Evolutionary conservation across 441 rosid species (phyloP).

Genomic region (Melastoma candidum): DNA sequence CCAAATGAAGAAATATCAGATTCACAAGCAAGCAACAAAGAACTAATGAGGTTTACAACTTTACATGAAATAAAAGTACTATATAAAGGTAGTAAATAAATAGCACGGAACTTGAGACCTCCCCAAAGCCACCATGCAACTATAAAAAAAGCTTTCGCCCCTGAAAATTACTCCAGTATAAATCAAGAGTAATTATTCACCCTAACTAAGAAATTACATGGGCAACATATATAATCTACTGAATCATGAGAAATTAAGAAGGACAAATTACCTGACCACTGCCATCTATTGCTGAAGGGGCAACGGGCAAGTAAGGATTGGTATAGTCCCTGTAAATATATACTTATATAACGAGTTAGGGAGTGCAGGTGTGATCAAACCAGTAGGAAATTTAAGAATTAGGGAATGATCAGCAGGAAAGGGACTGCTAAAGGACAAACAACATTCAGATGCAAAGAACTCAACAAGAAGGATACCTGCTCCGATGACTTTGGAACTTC

Average conservation of each 20-base stretch:
- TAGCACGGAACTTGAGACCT: no score
- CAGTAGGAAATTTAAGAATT: no score
- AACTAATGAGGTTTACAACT: no score
- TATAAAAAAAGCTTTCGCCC: background rate
- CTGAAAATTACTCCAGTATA: no score
- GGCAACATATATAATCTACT: background rate
- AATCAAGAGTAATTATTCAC: background rate
- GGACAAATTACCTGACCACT: constrained; percentile 50
- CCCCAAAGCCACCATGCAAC: constrained; percentile 3
- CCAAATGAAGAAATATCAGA: background rate
- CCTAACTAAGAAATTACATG: background rate
- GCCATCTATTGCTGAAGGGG: constrained; percentile 95
- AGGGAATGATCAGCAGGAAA: background rate
- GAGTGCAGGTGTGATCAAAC: no score
- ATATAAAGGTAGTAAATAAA: no score
- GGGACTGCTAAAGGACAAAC: no score
- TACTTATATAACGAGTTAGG: no score
- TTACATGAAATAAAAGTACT: no score
- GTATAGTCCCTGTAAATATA: constrained; percentile 72
- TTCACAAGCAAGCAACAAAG: background rate
- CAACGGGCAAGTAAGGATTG: constrained; percentile 94
- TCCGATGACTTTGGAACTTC: constrained; percentile 93
- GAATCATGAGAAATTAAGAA: background rate
- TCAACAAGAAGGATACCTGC: constrained; percentile 20
- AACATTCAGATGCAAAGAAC: no score